phyloP scores from a whole-genome alignment of 2,329 filamentous ascomycete species.

The Mycogone perniciosa region DNA sequence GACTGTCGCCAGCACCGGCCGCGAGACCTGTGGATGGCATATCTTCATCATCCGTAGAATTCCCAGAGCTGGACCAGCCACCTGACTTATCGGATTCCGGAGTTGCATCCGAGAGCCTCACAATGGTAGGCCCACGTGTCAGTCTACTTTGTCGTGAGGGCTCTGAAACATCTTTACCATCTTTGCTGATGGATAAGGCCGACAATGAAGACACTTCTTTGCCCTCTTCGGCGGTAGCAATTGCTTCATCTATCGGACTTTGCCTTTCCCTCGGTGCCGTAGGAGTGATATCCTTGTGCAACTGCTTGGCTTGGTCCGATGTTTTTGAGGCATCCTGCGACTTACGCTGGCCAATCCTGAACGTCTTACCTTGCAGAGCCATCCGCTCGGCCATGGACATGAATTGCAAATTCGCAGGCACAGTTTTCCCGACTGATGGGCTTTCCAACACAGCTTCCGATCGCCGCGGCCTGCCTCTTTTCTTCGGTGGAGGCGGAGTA shows the following conservation, averaged over 20 bases:
- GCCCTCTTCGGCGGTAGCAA: background rate
- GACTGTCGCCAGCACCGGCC: too few relatives aligned
- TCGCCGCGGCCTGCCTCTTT: slow-evolving; percentile 20
- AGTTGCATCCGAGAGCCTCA: slow-evolving; percentile 13
- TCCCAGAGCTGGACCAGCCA: slow-evolving; percentile 3
- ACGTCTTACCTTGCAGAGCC: slow-evolving; percentile 46
- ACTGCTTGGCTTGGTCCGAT: background rate
- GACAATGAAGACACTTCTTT: background rate
- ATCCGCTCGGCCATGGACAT: slow-evolving; percentile 55
- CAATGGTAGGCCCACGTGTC: slow-evolving; percentile 8
- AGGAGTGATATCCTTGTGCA: background rate
- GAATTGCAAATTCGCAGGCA: slow-evolving; percentile 26
- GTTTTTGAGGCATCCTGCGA: slow-evolving; percentile 1
- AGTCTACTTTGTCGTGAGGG: background rate
- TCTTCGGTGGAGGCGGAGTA: slow-evolving; percentile 1
- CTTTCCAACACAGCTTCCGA: slow-evolving; percentile 14
- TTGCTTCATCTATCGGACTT: too few relatives aligned
- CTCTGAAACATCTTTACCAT: background rate
- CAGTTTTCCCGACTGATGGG: slow-evolving; percentile 3
- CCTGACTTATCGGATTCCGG: background rate
- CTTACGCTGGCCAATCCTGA: slow-evolving; percentile 42
- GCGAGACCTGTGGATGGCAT: slow-evolving; percentile 15
- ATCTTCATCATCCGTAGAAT: slow-evolving; percentile 17
- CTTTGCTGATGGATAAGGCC: background rate
- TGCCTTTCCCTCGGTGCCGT: background rate